Conservation (phyloP, 1,139 yeast genomes). For the Scheffersomyces parashehatae region DNA sequence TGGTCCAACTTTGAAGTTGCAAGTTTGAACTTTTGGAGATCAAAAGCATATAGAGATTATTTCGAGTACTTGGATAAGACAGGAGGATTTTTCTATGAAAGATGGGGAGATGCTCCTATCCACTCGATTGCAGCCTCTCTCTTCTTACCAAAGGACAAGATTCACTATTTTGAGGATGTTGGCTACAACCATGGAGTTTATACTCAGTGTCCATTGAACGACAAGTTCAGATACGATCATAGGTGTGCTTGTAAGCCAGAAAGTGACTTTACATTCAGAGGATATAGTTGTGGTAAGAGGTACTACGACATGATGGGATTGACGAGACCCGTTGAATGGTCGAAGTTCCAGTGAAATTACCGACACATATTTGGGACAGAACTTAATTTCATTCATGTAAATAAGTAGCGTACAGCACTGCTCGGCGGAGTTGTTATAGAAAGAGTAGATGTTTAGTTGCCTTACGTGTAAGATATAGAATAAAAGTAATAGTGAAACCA, state of each 20-base stretch:
- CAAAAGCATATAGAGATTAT: conserved; percentile 63
- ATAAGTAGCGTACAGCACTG: not conserved
- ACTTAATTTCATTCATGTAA: no score
- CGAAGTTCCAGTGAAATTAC: conserved; percentile 6
- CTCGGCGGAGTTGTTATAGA: conserved; percentile 1
- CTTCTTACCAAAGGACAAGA: conserved; percentile 60
- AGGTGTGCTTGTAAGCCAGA: conserved; percentile 54
- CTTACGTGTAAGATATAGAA: no score
- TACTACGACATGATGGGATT: conserved; percentile 47
- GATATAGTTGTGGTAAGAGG: conserved; percentile 54
- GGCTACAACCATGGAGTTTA: conserved; percentile 79
- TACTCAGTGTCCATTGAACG: conserved; percentile 56
- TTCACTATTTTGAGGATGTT: conserved; percentile 79
- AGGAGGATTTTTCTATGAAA: conserved; percentile 90
- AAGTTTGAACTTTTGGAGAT: conserved; percentile 73
- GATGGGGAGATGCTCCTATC: conserved; percentile 97
- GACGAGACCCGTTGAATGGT: conserved; percentile 48
- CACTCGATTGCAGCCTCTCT: conserved; percentile 83
- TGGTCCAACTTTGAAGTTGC: conserved; percentile 95
- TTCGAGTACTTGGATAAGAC: conserved; percentile 70
- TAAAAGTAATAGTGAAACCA: no score
- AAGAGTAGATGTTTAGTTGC: not conserved
- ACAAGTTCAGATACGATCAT: conserved; percentile 41
- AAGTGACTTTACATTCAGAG: conserved; percentile 53
- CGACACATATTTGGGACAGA: not conserved